Evolutionary conservation across 352 stramenopile species (phyloP), one percentile per base, ranked within the genome.

Genomic region (Phytophthora sojae): DNA sequence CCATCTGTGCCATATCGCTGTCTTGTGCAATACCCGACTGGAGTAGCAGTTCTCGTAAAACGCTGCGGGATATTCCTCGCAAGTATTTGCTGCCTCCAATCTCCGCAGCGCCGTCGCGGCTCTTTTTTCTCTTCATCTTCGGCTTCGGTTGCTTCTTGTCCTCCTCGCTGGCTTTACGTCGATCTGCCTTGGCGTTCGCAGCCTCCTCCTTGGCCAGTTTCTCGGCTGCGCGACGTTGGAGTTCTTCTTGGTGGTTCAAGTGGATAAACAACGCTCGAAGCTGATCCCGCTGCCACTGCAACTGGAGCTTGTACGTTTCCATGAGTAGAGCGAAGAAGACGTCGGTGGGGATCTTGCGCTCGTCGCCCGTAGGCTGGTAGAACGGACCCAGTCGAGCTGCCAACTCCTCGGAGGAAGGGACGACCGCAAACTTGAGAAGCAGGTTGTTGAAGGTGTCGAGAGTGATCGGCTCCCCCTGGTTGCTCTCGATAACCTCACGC

Each of bases 381-480:
- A 91, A 90, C 2, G 73, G 47, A 2, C 81, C 82, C 1, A 90
- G 54, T 3, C 70, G 76, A 4, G 59, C 57, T 1, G 45, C 30
- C 0, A 92, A 61, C 44, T 92, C 85, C 0, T 81, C 69, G 0
- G 26, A 0, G 0, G 69, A 72, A 2, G 82, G 75, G 0, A 49
- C 23, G 3, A 80, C 58, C 1, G 82, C 67, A 26, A 85, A 92
- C 9, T 71, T 54, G 9, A 76, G 23, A n/a, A 90, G 19, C 2
- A 92, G n/a, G 0, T 68, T 62, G 50, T 91, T 91, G 45, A 92
- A 89, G 5, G 39, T 21, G 32, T 92, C 85, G 3, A 92, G 66
- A 0, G 75, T 83, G 21, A 91, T 69, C 3, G 82, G 81, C 2
- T 69, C 64, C 0, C 71, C 73, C 1, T 69, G 62, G 21, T 88